Conservation (phyloP, 495 filamentous ascomycete species). For the Mycothermus thermophilus region DNA sequence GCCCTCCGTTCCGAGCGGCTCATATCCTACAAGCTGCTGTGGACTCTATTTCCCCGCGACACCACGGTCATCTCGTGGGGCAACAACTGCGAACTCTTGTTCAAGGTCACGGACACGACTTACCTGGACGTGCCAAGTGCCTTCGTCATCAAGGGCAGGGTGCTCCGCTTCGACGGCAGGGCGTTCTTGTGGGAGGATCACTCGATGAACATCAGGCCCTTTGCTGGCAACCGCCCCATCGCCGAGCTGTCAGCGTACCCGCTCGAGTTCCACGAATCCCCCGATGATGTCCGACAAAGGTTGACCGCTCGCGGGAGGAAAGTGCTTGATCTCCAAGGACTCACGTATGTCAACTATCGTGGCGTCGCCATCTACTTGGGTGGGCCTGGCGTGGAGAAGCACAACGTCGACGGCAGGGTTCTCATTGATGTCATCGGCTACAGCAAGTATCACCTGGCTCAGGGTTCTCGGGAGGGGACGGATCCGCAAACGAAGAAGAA, state of each 20-base stretch:
- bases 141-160: conserved; percentile 11
- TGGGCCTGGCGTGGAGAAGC: conserved; percentile 6
- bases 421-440: conserved; percentile 27
- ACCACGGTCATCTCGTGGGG: conserved; percentile 17
- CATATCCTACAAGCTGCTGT: conserved; percentile 22
- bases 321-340: conserved; percentile 23
- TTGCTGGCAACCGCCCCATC: conserved; percentile 18
- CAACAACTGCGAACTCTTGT: conserved; percentile 21
- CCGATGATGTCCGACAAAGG: conserved; percentile 10
- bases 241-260: conserved; percentile 21
- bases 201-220: conserved; percentile 10
- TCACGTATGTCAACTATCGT: conserved; percentile 19
- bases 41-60: conserved; percentile 24
- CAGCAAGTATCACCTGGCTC: conserved; percentile 22
- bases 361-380: conserved; percentile 17
- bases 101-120: conserved; percentile 14
- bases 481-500: conserved; percentile 6
- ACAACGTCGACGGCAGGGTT: conserved; percentile 23
- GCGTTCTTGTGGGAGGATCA: conserved; percentile 18
- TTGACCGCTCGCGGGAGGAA: conserved; percentile 16
- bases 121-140: conserved; percentile 4
- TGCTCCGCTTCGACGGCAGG: conserved; percentile 20
- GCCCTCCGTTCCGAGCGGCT: conserved; percentile 17
- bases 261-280: conserved; percentile 16
- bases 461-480: conserved; percentile 15